Evolutionary conservation across 208 protist genomes (phyloP), one percentile per base, ranked within the genome.

Genomic region (Leishmania lainsoni): DNA sequence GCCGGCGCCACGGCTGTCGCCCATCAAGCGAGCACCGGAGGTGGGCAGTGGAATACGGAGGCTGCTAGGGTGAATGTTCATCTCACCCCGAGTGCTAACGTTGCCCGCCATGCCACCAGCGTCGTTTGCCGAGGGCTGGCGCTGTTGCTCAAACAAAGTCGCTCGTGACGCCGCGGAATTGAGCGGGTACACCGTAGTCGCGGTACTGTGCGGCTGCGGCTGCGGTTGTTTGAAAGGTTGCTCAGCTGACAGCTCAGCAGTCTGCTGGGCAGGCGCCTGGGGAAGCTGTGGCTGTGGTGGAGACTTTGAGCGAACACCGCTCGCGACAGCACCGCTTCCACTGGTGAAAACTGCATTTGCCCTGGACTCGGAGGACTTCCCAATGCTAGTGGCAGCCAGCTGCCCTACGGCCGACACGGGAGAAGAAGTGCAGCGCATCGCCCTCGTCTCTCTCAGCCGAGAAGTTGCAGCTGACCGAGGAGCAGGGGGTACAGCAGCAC

Each of bases 61-160:
- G 22, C 51, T 54, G 39, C 22, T 32, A 5, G 73, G 1, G 32
- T 22, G 71, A 29, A 45, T 59, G n/a, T 16, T 59, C 51, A 16
- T 5, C 22, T 75, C 49, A 12, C 26, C 49, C 14, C 51, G n/a
- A 48, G 71, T 1, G 49, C 26, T 45, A 26, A 5, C 71, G 54
- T 20, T 9, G 56, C 16, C 29, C 35, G 32, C 54, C 54, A 17
- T 22, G 52, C 54, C 29, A 39, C 48, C 52, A 29, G n/a, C 73
- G 54, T 14, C 54, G 22, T 32, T 45, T 3, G 20, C 73, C 32
- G 51, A 65, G 73, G 73, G 73, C 54, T 76, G 73, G 20, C 73
- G 73, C 39, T 76, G 73, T 45, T 76, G 51, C 48, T 63, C 52
- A 45, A 76, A 76, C 32, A 76, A 22, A 17, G 73, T 76, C 32